Conservation (phyloP, 1,139 yeast genomes). For the Blastobotrys niveus region DNA sequence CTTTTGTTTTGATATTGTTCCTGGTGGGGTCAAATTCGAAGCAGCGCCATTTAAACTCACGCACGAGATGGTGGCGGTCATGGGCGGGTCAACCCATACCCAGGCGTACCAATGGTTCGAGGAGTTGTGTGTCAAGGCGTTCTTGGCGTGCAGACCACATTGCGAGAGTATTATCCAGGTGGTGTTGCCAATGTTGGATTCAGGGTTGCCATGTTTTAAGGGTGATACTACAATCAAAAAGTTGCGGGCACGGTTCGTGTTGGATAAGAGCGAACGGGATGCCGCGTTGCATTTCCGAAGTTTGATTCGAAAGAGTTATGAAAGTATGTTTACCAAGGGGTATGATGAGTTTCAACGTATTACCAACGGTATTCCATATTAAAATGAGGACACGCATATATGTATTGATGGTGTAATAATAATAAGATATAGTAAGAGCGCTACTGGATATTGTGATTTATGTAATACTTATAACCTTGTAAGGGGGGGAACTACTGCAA, state of each 20-base stretch:
- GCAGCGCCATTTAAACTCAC: conserved; percentile 97
- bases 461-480: too few relatives aligned
- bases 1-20: conserved; percentile 96
- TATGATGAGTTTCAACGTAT: conserved; percentile 96
- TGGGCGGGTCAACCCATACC: conserved; percentile 82
- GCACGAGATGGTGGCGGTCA: conserved; percentile 89
- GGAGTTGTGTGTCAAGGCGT: conserved; percentile 90
- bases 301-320: conserved; percentile 75
- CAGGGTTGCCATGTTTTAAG: conserved; percentile 95
- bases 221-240: conserved; percentile 72
- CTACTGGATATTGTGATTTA: too few relatives aligned
- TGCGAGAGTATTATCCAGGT: conserved; percentile 81
- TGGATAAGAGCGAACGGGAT: conserved; percentile 73
- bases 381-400: conserved; percentile 17
- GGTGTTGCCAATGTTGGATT: conserved; percentile 88
- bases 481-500: too few relatives aligned
- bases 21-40: conserved; percentile 97
- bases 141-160: conserved; percentile 81
- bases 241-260: conserved; percentile 72
- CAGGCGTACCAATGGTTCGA: conserved; percentile 94
- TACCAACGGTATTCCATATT: conserved; percentile 95
- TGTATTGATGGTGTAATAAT: conserved; percentile 6
- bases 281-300: conserved; percentile 75
- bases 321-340: conserved; percentile 84
- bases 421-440: too few relatives aligned